Conservation (phyloP, 2,329 filamentous ascomycete species). For the Didymella sp. region DNA sequence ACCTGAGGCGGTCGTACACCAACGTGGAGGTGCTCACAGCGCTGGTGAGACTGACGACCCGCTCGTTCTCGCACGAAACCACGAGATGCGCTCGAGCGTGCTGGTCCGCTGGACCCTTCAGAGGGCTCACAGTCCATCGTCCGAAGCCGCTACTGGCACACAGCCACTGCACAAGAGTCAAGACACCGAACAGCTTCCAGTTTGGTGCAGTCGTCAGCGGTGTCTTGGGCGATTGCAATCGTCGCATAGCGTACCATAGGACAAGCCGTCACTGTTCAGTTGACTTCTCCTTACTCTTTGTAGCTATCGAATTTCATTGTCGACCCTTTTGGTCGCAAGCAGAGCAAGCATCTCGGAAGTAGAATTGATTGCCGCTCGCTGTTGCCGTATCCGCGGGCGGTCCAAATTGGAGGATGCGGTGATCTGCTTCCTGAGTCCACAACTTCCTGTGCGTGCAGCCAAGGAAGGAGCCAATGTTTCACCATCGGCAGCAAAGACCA, state of each 20-base stretch:
- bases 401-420: slow-evolving; percentile 6
- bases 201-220: slow-evolving; percentile 3
- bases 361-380: slow-evolving; percentile 5
- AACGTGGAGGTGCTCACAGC: not conserved
- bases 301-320: not conserved
- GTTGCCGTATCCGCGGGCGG: slow-evolving; percentile 8
- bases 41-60: slow-evolving; percentile 8
- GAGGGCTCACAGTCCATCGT: not conserved
- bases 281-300: slow-evolving; percentile 2
- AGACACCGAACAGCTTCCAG: slow-evolving; percentile 3
- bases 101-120: not conserved
- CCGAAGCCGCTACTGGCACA: slow-evolving; percentile 1
- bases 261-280: not conserved
- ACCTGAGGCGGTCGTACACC: slow-evolving; percentile 1
- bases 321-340: not conserved
- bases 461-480: slow-evolving; percentile 9
- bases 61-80: slow-evolving; percentile 8
- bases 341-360: not conserved
- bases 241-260: not conserved
- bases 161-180: slow-evolving; percentile 12
- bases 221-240: not conserved
- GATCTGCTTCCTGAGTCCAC: slow-evolving; percentile 13
- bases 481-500: not conserved
- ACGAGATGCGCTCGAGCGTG: slow-evolving; percentile 6
- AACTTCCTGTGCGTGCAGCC: not conserved